Evolutionary conservation across 2,329 filamentous ascomycete genomes (phyloP).

Genomic region (Coniochaeta prunicola): DNA sequence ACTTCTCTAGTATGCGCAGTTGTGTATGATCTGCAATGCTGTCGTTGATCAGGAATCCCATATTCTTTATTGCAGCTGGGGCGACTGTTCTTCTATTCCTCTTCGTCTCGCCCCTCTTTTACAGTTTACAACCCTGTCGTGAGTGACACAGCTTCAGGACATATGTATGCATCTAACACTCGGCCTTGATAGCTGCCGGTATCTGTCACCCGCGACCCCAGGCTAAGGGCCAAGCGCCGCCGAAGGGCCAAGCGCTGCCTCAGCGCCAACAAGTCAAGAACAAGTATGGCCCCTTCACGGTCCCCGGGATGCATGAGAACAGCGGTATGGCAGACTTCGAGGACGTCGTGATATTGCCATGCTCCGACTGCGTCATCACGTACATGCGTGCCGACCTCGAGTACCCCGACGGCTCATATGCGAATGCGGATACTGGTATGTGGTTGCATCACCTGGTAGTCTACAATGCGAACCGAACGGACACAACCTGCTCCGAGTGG

Average conservation of each 20-base stretch:
- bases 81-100: neutral
- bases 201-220: constrained; percentile 1
- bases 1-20: no score
- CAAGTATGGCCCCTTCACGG: constrained; percentile 14
- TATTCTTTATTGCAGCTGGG: neutral
- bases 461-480: constrained; percentile 10
- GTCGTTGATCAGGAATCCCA: neutral
- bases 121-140: neutral
- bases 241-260: constrained; percentile 10
- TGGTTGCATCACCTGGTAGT: constrained; percentile 20
- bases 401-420: constrained; percentile 19
- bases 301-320: constrained; percentile 9
- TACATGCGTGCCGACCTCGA: constrained; percentile 17
- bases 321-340: constrained; percentile 11
- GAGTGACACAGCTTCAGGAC: neutral
- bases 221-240: constrained; percentile 9
- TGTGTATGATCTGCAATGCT: neutral
- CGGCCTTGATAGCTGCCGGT: constrained; percentile 1
- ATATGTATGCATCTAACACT: no score
- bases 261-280: constrained; percentile 9
- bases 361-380: constrained; percentile 18
- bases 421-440: constrained; percentile 21
- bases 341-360: constrained; percentile 9
- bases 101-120: neutral
- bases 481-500: constrained; percentile 8